These are phyloP conservation scores for Mentha longifolia DNA, from an alignment of 257 asterid genomes.

Conservation along the genomic window DNA sequence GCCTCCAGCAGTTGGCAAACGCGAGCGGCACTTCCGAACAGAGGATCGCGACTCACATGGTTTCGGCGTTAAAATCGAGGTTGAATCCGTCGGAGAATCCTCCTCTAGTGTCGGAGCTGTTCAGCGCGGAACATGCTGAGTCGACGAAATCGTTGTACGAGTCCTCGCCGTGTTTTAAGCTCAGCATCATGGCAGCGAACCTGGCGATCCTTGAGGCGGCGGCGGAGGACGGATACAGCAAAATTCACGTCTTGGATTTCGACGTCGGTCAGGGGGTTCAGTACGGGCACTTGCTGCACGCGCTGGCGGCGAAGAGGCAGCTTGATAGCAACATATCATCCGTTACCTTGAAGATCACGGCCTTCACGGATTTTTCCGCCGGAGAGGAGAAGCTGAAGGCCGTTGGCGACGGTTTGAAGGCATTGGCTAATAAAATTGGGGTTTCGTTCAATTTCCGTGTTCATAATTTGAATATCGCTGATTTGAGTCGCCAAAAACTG, in stretches of 20 bases:
- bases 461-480: slow-evolving; percentile 29
- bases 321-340: slow-evolving; percentile 31
- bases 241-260: slow-evolving; percentile 78
- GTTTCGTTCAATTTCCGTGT: slow-evolving; percentile 46
- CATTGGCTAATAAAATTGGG: slow-evolving; percentile 53
- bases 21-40: slow-evolving; percentile 61
- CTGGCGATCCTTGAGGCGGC: slow-evolving; percentile 71
- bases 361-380: slow-evolving; percentile 42
- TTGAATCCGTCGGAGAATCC: slow-evolving; percentile 49
- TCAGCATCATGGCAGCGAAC: slow-evolving; percentile 91
- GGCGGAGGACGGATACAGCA: slow-evolving; percentile 41
- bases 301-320: slow-evolving; percentile 60
- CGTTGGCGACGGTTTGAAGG: slow-evolving; percentile 45
- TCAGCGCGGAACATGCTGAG: slow-evolving; percentile 44
- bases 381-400: slow-evolving; percentile 44
- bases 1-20: slow-evolving; percentile 64
- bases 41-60: slow-evolving; percentile 51
- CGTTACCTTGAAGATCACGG: slow-evolving; percentile 57
- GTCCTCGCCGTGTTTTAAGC: slow-evolving; percentile 77
- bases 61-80: slow-evolving; percentile 54
- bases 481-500: slow-evolving; percentile 50
- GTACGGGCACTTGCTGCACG: slow-evolving; percentile 79
- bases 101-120: slow-evolving; percentile 46
- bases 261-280: slow-evolving; percentile 81
- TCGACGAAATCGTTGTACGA: slow-evolving; percentile 64